Conservation (phyloP, 129 eudicot genomes). For the Artemisia argyi region DNA sequence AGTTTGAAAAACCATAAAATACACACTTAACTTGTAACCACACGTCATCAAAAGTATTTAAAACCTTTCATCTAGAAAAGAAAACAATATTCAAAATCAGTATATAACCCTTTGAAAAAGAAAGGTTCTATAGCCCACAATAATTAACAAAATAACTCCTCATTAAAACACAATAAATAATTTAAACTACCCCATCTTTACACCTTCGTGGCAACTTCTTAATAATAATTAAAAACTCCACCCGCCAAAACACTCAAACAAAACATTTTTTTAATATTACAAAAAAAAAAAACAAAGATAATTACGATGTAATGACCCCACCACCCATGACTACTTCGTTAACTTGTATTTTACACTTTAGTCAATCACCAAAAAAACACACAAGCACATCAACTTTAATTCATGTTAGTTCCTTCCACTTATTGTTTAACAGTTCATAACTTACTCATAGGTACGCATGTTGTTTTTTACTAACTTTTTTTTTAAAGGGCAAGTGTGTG, state of each 20-base stretch:
- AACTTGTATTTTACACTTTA: constrained; percentile 28
- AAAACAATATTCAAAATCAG: not conserved
- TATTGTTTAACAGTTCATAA: not conserved
- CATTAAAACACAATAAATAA: too few relatives aligned
- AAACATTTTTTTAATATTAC: not conserved
- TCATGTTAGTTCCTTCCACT: too few relatives aligned
- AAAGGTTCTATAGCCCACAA: constrained; percentile 19
- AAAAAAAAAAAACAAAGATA: constrained; percentile 11
- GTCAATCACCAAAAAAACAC: constrained; percentile 18
- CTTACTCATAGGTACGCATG: constrained; percentile 1
- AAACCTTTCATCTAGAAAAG: not conserved
- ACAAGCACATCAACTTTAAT: not conserved
- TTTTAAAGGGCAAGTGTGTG: not conserved
- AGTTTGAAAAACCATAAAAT: not conserved
- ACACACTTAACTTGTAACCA: not conserved
- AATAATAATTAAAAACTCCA: not conserved
- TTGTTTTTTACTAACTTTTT: not conserved
- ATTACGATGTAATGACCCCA: constrained; percentile 32
- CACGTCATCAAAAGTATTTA: not conserved
- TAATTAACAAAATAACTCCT: constrained; percentile 6
- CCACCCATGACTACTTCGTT: constrained; percentile 29
- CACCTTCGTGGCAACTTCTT: constrained; percentile 32
- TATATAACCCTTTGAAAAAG: constrained; percentile 5
- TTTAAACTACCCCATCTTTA: not conserved
- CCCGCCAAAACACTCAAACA: constrained; percentile 34